Evolutionary conservation across 2,329 filamentous ascomycete genomes (phyloP).

Genomic region (Sarocladium kiliense): DNA sequence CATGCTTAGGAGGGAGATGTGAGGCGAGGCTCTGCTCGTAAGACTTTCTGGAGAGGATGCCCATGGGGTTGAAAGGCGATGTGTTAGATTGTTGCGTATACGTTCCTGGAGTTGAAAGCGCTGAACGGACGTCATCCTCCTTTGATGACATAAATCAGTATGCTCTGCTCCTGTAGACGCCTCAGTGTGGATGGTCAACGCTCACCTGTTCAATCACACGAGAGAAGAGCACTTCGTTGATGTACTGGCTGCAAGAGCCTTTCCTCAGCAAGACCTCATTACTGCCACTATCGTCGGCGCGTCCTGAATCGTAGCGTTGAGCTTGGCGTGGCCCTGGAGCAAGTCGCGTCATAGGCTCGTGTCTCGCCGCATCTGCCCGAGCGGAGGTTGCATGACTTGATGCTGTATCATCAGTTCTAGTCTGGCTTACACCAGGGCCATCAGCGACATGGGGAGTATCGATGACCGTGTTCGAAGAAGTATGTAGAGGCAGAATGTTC

Average conservation of each 20-base stretch:
- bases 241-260: conserved; percentile 27
- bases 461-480: not conserved
- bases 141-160: not conserved
- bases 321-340: not conserved
- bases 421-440: not conserved
- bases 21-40: conserved; percentile 11
- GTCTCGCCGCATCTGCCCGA: not conserved
- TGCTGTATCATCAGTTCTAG: not conserved
- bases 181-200: not conserved
- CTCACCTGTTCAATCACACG: conserved; percentile 27
- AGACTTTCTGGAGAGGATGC: conserved; percentile 22
- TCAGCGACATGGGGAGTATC: not conserved
- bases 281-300: not conserved
- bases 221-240: conserved; percentile 31
- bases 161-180: not conserved
- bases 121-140: conserved; percentile 13
- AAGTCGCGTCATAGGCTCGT: not conserved
- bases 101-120: not conserved
- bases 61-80: conserved; percentile 25
- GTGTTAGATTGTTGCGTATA: not conserved
- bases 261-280: conserved; percentile 25
- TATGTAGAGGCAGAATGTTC: not conserved
- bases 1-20: conserved; percentile 20
- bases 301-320: not conserved
- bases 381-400: not conserved